These are phyloP conservation scores for Dendrothele bispora DNA, from an alignment of 768 basidiomycete species.

Conservation along the genomic window DNA sequence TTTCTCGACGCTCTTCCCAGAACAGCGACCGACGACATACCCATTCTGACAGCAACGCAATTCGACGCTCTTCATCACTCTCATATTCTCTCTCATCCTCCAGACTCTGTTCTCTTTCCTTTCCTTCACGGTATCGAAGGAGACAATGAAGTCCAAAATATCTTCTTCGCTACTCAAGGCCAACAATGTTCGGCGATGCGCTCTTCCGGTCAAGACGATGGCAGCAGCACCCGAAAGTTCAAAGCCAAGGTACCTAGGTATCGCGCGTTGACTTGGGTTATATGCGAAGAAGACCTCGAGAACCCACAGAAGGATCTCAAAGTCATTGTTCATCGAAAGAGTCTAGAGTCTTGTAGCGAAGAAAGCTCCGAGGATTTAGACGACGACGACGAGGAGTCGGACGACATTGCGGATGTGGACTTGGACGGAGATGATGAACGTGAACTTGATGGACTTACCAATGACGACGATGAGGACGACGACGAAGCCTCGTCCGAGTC, in stretches of 20 bases:
- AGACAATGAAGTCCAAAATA: conserved; percentile 74
- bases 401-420: conserved; percentile 15
- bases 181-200: conserved; percentile 10
- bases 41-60: conserved; percentile 1
- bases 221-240: conserved; percentile 8
- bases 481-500: conserved; percentile 15
- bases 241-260: conserved; percentile 41
- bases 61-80: conserved; percentile 24
- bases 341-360: conserved; percentile 10
- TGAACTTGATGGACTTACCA: conserved; percentile 23
- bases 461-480: conserved; percentile 26
- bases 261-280: conserved; percentile 83
- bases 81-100: conserved; percentile 55
- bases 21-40: background rate
- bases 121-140: conserved; percentile 89
- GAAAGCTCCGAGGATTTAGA: conserved; percentile 16
- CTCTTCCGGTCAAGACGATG: conserved; percentile 4
- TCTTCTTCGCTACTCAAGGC: conserved; percentile 62
- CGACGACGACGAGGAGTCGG: conserved; percentile 17
- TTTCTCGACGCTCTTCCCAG: conserved; percentile 1
- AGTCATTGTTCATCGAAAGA: conserved; percentile 30
- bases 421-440: conserved; percentile 25
- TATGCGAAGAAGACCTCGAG: conserved; percentile 68
- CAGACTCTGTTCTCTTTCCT: conserved; percentile 82
- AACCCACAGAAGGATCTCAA: conserved; percentile 26